Evolutionary conservation across 1,284 basidiomycete species (phyloP).

Genomic region (Marasmius tenuissimus): DNA sequence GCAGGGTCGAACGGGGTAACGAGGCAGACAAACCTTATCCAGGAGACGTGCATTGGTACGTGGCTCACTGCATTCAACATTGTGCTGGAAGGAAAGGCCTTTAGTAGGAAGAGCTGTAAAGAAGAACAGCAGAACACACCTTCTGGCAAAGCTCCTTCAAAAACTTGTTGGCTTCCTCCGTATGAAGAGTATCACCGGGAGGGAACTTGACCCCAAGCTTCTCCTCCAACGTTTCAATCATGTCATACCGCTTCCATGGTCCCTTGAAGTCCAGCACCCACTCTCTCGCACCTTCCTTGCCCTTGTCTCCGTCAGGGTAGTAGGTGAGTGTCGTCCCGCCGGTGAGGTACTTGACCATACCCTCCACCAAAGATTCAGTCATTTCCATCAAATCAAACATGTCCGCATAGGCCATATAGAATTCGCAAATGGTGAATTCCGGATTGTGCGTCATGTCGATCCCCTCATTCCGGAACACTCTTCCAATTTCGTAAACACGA

Average conservation of each 20-base stretch:
- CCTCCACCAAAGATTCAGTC: slow-evolving; percentile 90
- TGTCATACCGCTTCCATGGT: slow-evolving; percentile 99
- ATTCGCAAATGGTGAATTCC: slow-evolving; percentile 98
- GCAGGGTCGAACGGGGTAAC: background rate
- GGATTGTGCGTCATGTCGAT: slow-evolving; percentile 99
- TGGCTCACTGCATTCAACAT: slow-evolving; percentile 96
- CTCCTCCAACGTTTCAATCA: slow-evolving; percentile 95
- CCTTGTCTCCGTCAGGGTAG: slow-evolving; percentile 93
- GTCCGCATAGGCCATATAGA: slow-evolving; percentile 99
- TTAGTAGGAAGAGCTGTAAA: background rate
- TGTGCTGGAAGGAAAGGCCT: slow-evolving; percentile 62
- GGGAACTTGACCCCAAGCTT: slow-evolving; percentile 94
- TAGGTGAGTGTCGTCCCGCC: slow-evolving; percentile 83
- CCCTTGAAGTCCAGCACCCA: slow-evolving; percentile 84
- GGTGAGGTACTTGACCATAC: slow-evolving; percentile 88
- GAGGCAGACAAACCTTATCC: slow-evolving; percentile 68
- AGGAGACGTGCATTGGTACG: slow-evolving; percentile 94
- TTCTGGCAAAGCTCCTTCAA: slow-evolving; percentile 83
- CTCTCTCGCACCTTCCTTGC: too few relatives aligned
- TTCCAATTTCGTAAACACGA: slow-evolving; percentile 97
- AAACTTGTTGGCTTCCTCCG: slow-evolving; percentile 88
- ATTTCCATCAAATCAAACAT: slow-evolving; percentile 99
- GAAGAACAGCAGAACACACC: slow-evolving; percentile 40
- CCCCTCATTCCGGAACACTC: slow-evolving; percentile 98
- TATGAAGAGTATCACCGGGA: slow-evolving; percentile 88